Base-by-base conservation (phyloP, 106 monocot genomes). In the Amphibolis antarctica region DNA sequence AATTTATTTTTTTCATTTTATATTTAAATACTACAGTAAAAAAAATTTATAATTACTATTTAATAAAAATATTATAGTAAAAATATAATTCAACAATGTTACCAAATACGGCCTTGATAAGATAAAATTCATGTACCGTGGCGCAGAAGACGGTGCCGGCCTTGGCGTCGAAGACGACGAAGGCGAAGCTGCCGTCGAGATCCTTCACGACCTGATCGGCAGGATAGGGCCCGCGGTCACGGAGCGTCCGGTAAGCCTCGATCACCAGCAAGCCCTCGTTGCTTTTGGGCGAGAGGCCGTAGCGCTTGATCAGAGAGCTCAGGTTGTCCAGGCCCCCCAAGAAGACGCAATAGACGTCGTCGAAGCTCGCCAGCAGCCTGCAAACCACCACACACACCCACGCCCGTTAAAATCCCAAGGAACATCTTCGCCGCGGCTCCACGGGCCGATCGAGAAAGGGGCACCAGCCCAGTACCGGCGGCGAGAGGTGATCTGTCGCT, bases 201-300 rank as follows among this genome's bases (percentile, higher is more conserved):
- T 85, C 91, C 74, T 91, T 98, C 30, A 98, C 65, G 46, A 91
- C 98, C 69, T 91, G 90, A 59, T 98, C 91, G 21, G 98, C 98
- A 9, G 96, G 96, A 72, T 90, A 90, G 0, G 96, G 96, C 13
- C 86, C 86, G 31, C 96, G 86, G 69, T 98, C 96, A 22, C 96
- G 86, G 9, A 98, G 87, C 1, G 96, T 90, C 12, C 90, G 72
- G 78, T 98, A 98, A n/a, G 96, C 96, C 71, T 91, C 87, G 63
- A 91, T 86, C 15, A 89, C 80, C 0, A 98, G 80, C 46, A 85
- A 28, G 24, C 91, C 90, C 71, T 98, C 98, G 60, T 91, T 71
- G 63, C 80, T 79, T 10, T 72, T 56, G 55, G 68, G 74, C 54
- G 74, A 76, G 48, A 98, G 84, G 4, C 98, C 98, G 68, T 91